phyloP scores from a whole-genome alignment of 345 rosid species.

The Litchi chinensis region DNA sequence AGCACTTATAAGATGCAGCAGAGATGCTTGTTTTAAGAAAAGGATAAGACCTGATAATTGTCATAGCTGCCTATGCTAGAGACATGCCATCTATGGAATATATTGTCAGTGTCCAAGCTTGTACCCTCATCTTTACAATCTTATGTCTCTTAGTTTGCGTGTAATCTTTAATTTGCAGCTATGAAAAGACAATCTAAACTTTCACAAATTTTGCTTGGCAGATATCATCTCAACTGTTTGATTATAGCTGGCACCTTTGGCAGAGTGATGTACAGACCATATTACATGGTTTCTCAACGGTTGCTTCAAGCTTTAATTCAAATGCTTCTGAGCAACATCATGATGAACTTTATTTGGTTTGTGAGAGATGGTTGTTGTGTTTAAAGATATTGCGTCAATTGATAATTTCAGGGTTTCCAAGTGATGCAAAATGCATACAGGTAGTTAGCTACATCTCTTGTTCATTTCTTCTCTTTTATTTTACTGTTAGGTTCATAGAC shows the following conservation, averaged over 20 bases:
- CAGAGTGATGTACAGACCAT: conserved; percentile 89
- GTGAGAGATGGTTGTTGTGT: conserved; percentile 97
- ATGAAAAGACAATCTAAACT: neutral
- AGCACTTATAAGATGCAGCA: neutral
- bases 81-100: neutral
- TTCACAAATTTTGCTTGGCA: conserved; percentile 44
- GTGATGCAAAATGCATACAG: conserved; percentile 84
- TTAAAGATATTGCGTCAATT: conserved; percentile 82
- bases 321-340: conserved; percentile 60
- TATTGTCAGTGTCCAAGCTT: neutral
- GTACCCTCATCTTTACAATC: neutral
- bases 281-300: conserved; percentile 69
- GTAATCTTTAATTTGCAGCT: conserved; percentile 12
- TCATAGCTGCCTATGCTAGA: neutral
- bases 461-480: neutral
- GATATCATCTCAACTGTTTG: conserved; percentile 88
- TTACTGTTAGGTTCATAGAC: neutral
- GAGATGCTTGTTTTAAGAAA: neutral
- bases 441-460: conserved; percentile 37
- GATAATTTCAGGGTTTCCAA: conserved; percentile 83
- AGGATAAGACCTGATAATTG: neutral
- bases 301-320: conserved; percentile 55
- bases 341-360: conserved; percentile 76
- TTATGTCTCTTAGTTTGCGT: neutral
- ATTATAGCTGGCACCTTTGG: conserved; percentile 94